Evolutionary conservation across 1,284 basidiomycete species (phyloP).

Genomic region (Boletus mariae): DNA sequence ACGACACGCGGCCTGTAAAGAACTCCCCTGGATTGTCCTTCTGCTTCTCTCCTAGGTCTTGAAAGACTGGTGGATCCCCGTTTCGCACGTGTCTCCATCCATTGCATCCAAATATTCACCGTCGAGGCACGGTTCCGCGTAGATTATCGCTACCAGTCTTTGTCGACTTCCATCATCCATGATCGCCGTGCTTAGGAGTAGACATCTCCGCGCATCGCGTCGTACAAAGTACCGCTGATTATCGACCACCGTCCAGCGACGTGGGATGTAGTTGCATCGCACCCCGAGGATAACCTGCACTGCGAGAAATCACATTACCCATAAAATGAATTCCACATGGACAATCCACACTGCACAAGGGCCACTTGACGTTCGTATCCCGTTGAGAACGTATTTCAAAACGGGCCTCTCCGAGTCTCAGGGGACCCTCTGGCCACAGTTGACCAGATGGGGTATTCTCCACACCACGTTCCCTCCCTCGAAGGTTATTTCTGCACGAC

Average conservation of each 20-base stretch:
- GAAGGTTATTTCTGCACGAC: conserved; percentile 26
- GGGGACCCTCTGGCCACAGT: no score
- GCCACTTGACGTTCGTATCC: neutral
- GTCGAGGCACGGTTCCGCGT: neutral
- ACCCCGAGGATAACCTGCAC: neutral
- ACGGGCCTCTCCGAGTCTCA: conserved; percentile 1
- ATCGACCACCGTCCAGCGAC: neutral
- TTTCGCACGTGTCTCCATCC: conserved; percentile 2
- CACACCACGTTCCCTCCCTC: conserved; percentile 33
- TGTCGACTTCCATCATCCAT: neutral
- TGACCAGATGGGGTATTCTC: conserved; percentile 13
- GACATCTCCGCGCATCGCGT: neutral
- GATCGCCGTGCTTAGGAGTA: neutral
- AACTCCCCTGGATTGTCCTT: conserved; percentile 26
- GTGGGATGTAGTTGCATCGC: neutral
- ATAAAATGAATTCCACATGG: neutral
- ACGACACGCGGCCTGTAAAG: conserved; percentile 22
- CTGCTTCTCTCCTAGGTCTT: conserved; percentile 30
- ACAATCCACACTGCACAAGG: no score
- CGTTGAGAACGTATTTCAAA: conserved; percentile 21
- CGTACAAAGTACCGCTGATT: neutral
- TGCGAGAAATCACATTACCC: conserved; percentile 9
- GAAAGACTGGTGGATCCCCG: conserved; percentile 23
- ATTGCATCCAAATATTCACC: neutral
- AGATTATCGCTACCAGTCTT: neutral